These are phyloP conservation scores for Russula compacta DNA, from an alignment of 768 basidiomycete genomes.

Conservation along the genomic window DNA sequence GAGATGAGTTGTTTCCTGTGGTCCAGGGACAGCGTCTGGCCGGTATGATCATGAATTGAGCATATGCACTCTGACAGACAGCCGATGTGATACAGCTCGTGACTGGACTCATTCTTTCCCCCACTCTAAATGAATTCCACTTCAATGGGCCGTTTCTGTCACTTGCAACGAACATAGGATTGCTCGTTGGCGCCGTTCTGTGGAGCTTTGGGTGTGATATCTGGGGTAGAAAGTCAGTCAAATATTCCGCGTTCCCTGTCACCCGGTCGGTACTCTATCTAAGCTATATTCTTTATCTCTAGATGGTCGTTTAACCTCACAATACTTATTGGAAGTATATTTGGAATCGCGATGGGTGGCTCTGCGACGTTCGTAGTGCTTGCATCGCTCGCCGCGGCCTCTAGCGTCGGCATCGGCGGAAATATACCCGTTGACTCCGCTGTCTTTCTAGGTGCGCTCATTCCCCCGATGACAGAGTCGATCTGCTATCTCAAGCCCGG, in stretches of 20 bases:
- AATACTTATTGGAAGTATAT: constrained; percentile 43
- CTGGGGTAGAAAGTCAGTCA: constrained; percentile 38
- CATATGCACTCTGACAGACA: not conserved
- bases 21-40: constrained; percentile 62
- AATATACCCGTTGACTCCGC: constrained; percentile 50
- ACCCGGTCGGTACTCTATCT: not conserved
- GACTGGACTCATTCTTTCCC: constrained; percentile 38
- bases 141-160: constrained; percentile 40
- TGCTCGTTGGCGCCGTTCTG: constrained; percentile 41
- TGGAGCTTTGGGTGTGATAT: constrained; percentile 44
- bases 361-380: constrained; percentile 40
- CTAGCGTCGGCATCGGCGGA: constrained; percentile 45
- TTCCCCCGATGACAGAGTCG: not conserved
- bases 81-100: constrained; percentile 25
- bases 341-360: constrained; percentile 43
- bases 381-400: constrained; percentile 37
- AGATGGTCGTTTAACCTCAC: constrained; percentile 49
- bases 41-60: constrained; percentile 33
- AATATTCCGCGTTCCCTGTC: not conserved
- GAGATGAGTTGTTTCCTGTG: not conserved
- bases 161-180: constrained; percentile 43
- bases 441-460: constrained; percentile 37
- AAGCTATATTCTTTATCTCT: not conserved
- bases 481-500: not conserved
- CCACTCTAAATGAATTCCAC: constrained; percentile 41